phyloP scores from a whole-genome alignment of 208 protist genomes.

The Angomonas deanei region DNA sequence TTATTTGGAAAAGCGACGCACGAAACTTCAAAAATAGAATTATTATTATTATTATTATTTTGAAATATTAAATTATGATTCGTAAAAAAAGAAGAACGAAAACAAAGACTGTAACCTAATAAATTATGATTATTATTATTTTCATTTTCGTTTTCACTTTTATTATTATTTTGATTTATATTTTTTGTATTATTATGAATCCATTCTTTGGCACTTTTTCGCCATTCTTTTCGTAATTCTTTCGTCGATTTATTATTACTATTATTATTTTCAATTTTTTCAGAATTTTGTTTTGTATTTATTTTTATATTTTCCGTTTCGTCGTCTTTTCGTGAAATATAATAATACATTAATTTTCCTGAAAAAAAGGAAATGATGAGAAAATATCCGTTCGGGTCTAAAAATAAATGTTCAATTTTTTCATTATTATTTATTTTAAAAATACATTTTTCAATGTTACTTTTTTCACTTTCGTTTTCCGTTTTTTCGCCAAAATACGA shows the following conservation, averaged over 20 bases:
- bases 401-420: conserved; percentile 24
- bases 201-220: conserved; percentile 10
- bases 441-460: not conserved
- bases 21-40: not conserved
- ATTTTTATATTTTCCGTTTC: not conserved
- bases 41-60: not conserved
- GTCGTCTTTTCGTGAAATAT: conserved; percentile 19
- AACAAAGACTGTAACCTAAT: not conserved
- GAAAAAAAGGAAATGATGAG: conserved; percentile 40
- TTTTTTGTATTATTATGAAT: not conserved
- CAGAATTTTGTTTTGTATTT: not conserved
- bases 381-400: conserved; percentile 40
- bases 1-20: not conserved
- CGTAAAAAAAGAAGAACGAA: not conserved
- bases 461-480: not conserved
- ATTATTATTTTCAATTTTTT: not conserved
- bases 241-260: not conserved
- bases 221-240: conserved; percentile 5
- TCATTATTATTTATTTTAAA: conserved; percentile 10
- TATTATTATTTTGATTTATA: not conserved
- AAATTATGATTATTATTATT: not conserved
- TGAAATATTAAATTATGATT: not conserved
- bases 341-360: conserved; percentile 31
- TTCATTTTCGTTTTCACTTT: not conserved
- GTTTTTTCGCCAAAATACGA: not conserved